A percentile compares a stretch with the other conserved stretches of the same genome.
phyloP scores from a whole-genome alignment of 257 asterid genomes.

The Salvia hispanica region DNA sequence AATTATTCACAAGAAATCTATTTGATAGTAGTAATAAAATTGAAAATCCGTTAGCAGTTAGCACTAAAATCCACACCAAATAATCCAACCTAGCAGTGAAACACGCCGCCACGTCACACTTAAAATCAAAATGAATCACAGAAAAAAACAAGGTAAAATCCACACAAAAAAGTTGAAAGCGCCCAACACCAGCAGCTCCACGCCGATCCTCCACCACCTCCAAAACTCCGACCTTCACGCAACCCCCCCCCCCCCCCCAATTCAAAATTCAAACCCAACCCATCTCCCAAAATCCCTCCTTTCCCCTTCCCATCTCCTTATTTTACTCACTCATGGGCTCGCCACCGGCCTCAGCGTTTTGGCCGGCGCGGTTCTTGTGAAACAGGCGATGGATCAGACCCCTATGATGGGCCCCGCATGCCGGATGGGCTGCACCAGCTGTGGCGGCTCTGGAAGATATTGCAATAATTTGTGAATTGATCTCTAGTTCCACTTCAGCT shows the following conservation, averaged over 20 bases:
- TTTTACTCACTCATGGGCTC: conserved; percentile 50
- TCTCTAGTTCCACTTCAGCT: neutral
- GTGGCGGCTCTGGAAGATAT: conserved; percentile 74
- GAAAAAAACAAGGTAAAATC: too few relatives aligned
- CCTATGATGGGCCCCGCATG: conserved; percentile 71
- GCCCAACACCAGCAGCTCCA: conserved; percentile 31
- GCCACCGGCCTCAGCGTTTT: conserved; percentile 61
- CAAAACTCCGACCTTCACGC: conserved; percentile 15
- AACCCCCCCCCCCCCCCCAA: neutral
- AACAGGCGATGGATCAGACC: conserved; percentile 62
- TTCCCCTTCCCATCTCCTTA: conserved; percentile 20
- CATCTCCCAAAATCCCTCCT: conserved; percentile 14
- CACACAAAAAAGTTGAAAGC: neutral
- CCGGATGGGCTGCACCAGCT: conserved; percentile 79
- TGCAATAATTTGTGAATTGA: neutral
- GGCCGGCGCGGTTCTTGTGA: conserved; percentile 67
- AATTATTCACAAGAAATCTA: too few relatives aligned
- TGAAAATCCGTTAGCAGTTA: too few relatives aligned
- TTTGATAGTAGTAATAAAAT: too few relatives aligned
- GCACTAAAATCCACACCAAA: too few relatives aligned
- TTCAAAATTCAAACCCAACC: too few relatives aligned
- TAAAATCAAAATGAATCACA: too few relatives aligned
- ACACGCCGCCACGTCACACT: too few relatives aligned
- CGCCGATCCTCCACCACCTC: conserved; percentile 48
- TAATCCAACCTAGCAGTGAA: too few relatives aligned